A percentile compares a stretch with the other conserved stretches of the same genome.
These are phyloP conservation scores for Xerocomellus amylosporus DNA, from an alignment of 768 basidiomycete species.

Conservation along the genomic window DNA sequence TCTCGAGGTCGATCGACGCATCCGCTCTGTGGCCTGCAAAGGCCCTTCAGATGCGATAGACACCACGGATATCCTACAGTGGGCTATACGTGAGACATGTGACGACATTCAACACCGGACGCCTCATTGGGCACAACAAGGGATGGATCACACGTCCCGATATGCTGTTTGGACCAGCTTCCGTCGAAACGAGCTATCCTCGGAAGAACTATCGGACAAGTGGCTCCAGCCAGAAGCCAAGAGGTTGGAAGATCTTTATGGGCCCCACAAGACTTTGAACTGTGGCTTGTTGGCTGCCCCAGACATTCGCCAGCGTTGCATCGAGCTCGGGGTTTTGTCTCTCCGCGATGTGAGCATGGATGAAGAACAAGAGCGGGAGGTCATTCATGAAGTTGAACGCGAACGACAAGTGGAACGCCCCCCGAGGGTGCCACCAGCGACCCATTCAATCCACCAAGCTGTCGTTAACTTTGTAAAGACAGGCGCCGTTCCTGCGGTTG, in stretches of 20 bases:
- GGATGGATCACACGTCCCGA: slow-evolving; percentile 35
- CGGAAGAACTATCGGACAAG: slow-evolving; percentile 6
- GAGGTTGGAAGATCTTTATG: slow-evolving; percentile 29
- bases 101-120: slow-evolving; percentile 37
- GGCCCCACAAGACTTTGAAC: not conserved
- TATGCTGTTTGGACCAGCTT: slow-evolving; percentile 23
- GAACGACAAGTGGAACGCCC: too few species aligned
- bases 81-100: slow-evolving; percentile 48
- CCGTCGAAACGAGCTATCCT: slow-evolving; percentile 1
- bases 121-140: slow-evolving; percentile 47
- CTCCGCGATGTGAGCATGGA: too few species aligned
- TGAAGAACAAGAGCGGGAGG: too few species aligned
- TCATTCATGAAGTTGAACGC: too few species aligned
- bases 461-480: not conserved
- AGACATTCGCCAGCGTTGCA: slow-evolving; percentile 1
- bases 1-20: too few species aligned
- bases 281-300: not conserved
- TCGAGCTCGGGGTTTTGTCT: slow-evolving; percentile 11
- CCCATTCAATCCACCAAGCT: slow-evolving; percentile 4
- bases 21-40: too few species aligned
- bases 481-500: too few species aligned
- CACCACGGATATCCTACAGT: slow-evolving; percentile 39
- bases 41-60: not conserved
- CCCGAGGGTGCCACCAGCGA: too few species aligned
- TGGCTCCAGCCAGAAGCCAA: slow-evolving; percentile 45